A percentile compares a stretch with the other conserved stretches of the same genome.
These are phyloP conservation scores for Micractinium sp. DNA, from an alignment of 139 green algal species.

Conservation along the genomic window DNA sequence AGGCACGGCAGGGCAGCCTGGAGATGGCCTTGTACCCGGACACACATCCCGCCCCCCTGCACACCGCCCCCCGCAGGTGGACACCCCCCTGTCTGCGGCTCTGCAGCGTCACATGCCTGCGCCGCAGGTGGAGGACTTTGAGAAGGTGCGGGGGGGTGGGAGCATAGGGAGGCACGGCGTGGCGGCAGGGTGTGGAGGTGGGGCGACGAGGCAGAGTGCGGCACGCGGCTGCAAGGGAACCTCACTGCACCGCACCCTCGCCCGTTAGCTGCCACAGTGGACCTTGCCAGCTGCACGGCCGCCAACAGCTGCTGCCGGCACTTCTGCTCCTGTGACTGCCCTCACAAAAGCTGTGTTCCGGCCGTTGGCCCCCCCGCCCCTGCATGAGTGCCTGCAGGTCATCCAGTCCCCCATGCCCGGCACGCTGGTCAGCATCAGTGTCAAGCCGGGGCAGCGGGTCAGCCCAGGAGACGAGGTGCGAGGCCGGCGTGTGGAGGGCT, in stretches of 20 bases:
- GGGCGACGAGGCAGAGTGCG: too few relatives aligned
- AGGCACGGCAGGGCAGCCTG: too few relatives aligned
- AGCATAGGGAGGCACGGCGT: too few relatives aligned
- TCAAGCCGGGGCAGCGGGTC: conserved; percentile 43
- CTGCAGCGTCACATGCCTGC: conserved; percentile 30
- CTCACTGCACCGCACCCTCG: too few relatives aligned
- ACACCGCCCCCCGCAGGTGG: conserved; percentile 1
- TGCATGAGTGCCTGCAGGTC: conserved; percentile 1
- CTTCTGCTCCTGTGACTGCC: not conserved
- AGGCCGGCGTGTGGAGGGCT: not conserved
- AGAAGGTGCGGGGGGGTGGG: not conserved
- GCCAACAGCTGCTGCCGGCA: not conserved
- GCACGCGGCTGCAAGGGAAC: too few relatives aligned
- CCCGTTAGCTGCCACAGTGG: too few relatives aligned
- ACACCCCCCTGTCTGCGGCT: not conserved
- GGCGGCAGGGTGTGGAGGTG: too few relatives aligned
- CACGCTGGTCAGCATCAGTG: conserved; percentile 38
- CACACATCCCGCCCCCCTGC: too few relatives aligned
- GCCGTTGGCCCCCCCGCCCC: too few relatives aligned
- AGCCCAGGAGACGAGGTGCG: conserved; percentile 52
- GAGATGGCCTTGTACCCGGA: too few relatives aligned
- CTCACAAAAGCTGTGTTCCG: too few relatives aligned
- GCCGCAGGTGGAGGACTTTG: conserved; percentile 5
- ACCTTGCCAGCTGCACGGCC: not conserved
- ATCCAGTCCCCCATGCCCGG: conserved; percentile 60